Evolutionary conservation across 108 stramenopile genomes (phyloP).

Genomic region (Cyclotella atomus): DNA sequence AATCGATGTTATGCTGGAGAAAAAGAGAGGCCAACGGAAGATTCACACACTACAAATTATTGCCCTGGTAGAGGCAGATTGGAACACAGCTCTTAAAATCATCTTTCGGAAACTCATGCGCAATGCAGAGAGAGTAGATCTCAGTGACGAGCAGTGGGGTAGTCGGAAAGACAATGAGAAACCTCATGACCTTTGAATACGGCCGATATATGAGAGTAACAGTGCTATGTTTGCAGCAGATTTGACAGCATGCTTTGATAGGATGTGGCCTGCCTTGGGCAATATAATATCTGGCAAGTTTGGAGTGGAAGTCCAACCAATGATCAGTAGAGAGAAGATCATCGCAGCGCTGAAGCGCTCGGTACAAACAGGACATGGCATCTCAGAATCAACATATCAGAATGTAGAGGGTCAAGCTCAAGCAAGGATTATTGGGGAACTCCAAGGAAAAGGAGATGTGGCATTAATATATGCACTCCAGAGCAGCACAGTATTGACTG

Average conservation of each 20-base stretch:
- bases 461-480: not conserved
- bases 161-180: slow-evolving; percentile 3
- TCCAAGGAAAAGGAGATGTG: slow-evolving; percentile 28
- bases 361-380: slow-evolving; percentile 4
- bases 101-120: slow-evolving; percentile 1
- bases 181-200: slow-evolving; percentile 25
- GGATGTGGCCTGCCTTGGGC: slow-evolving; percentile 4
- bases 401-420: too few relatives aligned
- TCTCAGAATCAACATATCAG: too few relatives aligned
- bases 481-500: not conserved
- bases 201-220: too few relatives aligned
- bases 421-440: not conserved
- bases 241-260: too few relatives aligned
- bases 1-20: slow-evolving; percentile 33
- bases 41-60: slow-evolving; percentile 27
- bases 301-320: not conserved
- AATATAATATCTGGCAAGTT: not conserved
- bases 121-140: slow-evolving; percentile 4
- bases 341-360: not conserved
- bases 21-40: slow-evolving; percentile 14
- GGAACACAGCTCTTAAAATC: slow-evolving; percentile 29
- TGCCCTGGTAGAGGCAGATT: slow-evolving; percentile 12
- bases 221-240: too few relatives aligned
- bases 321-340: not conserved
- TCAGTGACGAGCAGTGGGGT: slow-evolving; percentile 15